Evolutionary conservation across 176 grass and related monocot species (phyloP), one percentile per base, ranked within the genome.

Genomic region (Rhynchospora tenuis): DNA sequence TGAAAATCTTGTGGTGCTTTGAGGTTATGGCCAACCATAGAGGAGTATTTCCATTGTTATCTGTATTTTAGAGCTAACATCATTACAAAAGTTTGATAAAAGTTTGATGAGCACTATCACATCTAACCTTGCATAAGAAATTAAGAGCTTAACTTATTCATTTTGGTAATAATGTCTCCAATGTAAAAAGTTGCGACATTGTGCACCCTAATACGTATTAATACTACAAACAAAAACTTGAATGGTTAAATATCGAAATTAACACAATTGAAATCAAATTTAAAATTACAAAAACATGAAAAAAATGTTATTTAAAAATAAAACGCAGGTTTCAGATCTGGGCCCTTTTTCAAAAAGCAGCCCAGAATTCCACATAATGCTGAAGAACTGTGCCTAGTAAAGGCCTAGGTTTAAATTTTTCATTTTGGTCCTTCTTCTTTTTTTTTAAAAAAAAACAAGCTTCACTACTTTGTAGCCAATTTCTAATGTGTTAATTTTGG

Each of bases 1-100:
- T 95, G 91, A 98, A 95, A 82, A 95, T 89, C 81, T 88, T 91
- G 73, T 95, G 90, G 85, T 93, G 92, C 75, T 92, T 82, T 76
- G 81, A 88, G 0, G 86, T 83, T 19, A 95, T 84, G 79, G 95
- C 93, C 12, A 89, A 76, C 92, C 95, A 95, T 72, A 93, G 59
- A 56, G 91, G 89, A 82, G 95, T 98, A 81, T 87, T 90, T 63
- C 89, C 92, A 4, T 90, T 47, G 51, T 17, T 45, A 81, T 73
- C 59, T 73, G 60, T 15, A 66, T 61, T 43, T 28, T 43, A 45
- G 70, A 55, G 7, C 58, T 17, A 68, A 46, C 6, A 16, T 26
- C 44, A 19, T 8, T 17, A 33, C 0, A n/a, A 50, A 55, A 33
- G 19, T 64, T 63, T 63, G 50, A 56, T 81, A 1, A 8, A 45